These are phyloP conservation scores for Gilbertella persicaria DNA, from an alignment of 371 early-diverging fungal species.

Conservation along the genomic window DNA sequence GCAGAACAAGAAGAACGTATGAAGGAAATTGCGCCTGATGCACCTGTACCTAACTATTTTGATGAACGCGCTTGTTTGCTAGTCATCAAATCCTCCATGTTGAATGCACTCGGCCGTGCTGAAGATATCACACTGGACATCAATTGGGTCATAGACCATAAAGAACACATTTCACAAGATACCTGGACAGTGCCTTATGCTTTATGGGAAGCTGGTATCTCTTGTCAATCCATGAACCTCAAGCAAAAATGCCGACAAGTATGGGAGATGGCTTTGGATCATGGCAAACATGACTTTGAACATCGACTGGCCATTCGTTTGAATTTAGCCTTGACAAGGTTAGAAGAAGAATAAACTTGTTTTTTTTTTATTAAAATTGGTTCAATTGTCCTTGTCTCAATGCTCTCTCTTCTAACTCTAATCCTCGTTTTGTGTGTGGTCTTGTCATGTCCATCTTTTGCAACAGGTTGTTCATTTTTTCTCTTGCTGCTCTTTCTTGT, in stretches of 20 bases:
- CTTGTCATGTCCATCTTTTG: conserved; percentile 3
- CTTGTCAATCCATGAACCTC: conserved; percentile 33
- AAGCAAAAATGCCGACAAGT: conserved; percentile 33
- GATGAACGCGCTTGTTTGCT: conserved; percentile 41
- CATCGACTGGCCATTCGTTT: conserved; percentile 47
- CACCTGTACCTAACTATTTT: conserved; percentile 41
- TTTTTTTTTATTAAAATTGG: conserved; percentile 13
- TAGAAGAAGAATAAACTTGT: conserved; percentile 17
- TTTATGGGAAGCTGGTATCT: conserved; percentile 54
- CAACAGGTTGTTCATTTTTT: conserved; percentile 44
- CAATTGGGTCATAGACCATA: conserved; percentile 62
- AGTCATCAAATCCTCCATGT: conserved; percentile 38
- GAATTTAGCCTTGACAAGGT: conserved; percentile 29
- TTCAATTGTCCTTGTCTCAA: conserved; percentile 31
- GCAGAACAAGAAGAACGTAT: conserved; percentile 40
- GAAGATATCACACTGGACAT: conserved; percentile 35
- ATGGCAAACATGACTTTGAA: conserved; percentile 45
- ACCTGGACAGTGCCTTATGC: conserved; percentile 64
- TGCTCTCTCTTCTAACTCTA: conserved; percentile 43
- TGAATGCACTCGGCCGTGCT: conserved; percentile 29
- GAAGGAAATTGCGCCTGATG: conserved; percentile 41
- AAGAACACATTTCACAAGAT: conserved; percentile 42
- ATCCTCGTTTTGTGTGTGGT: conserved; percentile 15
- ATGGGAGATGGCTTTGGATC: conserved; percentile 45
- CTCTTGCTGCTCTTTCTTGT: conserved; percentile 63